A percentile compares a stretch with the other conserved stretches of the same genome.
Conservation (phyloP, 257 asterid species). For the Solanum ahanhuiri region DNA sequence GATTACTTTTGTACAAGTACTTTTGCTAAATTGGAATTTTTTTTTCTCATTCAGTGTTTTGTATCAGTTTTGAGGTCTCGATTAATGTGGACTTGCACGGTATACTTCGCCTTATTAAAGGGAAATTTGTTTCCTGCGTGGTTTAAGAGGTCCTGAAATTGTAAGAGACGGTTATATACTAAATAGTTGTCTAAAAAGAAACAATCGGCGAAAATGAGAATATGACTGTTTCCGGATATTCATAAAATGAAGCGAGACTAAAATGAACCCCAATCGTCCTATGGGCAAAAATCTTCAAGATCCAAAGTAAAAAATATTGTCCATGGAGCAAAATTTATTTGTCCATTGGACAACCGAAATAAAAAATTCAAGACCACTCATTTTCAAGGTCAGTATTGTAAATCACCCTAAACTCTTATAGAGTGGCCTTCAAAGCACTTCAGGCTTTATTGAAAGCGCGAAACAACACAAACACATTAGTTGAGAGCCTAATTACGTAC, state of each 20-base stretch:
- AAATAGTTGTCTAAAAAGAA: neutral
- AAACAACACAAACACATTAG: neutral
- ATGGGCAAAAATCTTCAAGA: neutral
- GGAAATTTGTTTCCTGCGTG: fast-evolving
- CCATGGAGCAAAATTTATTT: neutral
- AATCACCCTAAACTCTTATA: neutral
- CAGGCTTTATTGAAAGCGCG: neutral
- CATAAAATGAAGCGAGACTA: neutral
- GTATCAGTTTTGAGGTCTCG: neutral
- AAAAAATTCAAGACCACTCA: neutral
- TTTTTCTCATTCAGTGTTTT: neutral
- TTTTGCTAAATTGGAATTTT: neutral
- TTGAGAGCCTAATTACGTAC: too few species aligned
- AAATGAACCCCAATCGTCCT: neutral
- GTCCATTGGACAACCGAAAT: neutral
- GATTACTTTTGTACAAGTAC: neutral
- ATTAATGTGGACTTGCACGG: fast-evolving
- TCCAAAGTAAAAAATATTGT: neutral
- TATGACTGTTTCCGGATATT: neutral
- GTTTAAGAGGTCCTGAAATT: neutral
- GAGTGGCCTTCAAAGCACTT: neutral
- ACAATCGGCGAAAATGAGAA: neutral
- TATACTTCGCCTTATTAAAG: too few species aligned
- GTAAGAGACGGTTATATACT: neutral
- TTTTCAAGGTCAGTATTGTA: neutral